Base-by-base conservation (phyloP, 2,329 filamentous ascomycete species). In the Phialophora tarda region DNA sequence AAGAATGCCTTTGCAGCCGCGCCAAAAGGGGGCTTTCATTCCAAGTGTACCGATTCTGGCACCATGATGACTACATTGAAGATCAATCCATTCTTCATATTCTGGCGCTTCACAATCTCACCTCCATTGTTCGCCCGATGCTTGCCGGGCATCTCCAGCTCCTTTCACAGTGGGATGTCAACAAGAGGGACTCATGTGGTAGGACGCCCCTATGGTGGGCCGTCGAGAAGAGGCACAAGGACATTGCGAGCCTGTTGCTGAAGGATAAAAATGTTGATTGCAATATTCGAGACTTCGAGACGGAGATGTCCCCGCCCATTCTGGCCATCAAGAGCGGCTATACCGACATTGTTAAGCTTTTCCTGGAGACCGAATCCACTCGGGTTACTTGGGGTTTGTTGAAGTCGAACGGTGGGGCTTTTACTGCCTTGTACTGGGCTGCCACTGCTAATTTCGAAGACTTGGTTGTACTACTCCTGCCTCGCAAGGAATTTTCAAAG, bases 11-110 rank as follows among this genome's bases (percentile, higher is more conserved):
- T n/a, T 23, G 14, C 41, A n/a, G 17, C n/a, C 1, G 47, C 21
- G 23, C 14, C 38, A 26, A 12, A 26, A 59, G 56, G 21, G 34
- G 47, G 14, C 32, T 59, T 21, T 26, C 32, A 8, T 34, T 59
- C 32, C 56, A 44, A 26, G n/a, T 59, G 10, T 34, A 59, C 38
- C 56, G 32, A 3, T 59, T 59, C 56, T 44, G 32, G 23, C 14
- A 21, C 11, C 28, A 41, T 38, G 56, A 59, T 17, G 56, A 59
- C 14, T 59, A 59, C 41, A 41, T 59, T 59, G 7, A 24, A n/a
- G 56, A 23, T 21, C 56, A 59, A 23, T 41, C 56, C 11, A 14
- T 11, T 14, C 56, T 59, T 30, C 56, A 59, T 28, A 47, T 59
- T 34, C 32, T 59, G 10, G 21, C 41, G n/a, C 34, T 21, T 17